These are phyloP conservation scores for Magnolia sinica DNA, from an alignment of 164 flowering plant genomes.

Conservation along the genomic window DNA sequence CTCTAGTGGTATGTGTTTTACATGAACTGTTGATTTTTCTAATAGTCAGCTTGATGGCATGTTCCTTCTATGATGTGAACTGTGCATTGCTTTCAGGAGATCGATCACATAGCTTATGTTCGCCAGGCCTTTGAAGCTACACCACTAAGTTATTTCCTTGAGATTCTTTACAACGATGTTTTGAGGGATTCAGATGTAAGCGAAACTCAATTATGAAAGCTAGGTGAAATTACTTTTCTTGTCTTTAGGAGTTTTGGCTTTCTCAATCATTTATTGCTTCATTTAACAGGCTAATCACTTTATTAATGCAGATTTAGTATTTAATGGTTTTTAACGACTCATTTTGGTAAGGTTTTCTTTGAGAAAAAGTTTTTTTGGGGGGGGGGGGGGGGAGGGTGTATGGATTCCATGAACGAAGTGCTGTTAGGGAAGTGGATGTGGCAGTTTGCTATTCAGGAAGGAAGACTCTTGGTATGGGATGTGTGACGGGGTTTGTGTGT, in stretches of 20 bases:
- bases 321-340: background rate
- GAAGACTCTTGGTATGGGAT: no score
- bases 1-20: conserved; percentile 45
- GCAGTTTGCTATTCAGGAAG: no score
- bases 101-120: conserved; percentile 83
- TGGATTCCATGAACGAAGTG: no score
- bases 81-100: conserved; percentile 49
- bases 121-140: conserved; percentile 82
- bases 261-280: background rate
- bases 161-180: conserved; percentile 62
- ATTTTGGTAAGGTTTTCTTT: background rate
- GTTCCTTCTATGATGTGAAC: background rate
- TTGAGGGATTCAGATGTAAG: conserved; percentile 80
- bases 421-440: no score
- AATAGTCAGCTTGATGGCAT: background rate
- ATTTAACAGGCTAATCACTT: background rate
- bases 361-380: no score
- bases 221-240: background rate
- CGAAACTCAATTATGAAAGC: background rate
- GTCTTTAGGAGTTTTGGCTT: background rate
- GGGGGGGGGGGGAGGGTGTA: no score
- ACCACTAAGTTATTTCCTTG: conserved; percentile 54
- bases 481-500: no score
- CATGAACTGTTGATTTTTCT: background rate
- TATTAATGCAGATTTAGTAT: background rate